These are phyloP conservation scores for Starmera stellimalicola DNA, from an alignment of 1,139 yeast species.

Conservation along the genomic window DNA sequence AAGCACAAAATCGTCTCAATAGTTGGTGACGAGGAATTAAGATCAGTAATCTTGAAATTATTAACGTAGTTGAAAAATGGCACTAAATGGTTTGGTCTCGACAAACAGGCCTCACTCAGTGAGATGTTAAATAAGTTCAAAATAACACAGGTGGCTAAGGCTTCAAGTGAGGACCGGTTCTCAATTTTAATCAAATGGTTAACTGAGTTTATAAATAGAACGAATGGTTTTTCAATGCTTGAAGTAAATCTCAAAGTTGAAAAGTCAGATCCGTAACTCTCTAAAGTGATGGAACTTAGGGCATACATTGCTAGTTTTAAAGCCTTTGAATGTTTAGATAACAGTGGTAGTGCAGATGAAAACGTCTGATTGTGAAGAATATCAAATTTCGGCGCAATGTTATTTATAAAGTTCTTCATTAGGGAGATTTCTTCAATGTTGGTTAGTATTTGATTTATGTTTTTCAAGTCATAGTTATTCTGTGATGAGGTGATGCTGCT, in stretches of 20 bases:
- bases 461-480: not conserved
- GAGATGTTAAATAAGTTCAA: not conserved
- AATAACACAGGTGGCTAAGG: not conserved
- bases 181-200: not conserved
- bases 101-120: not conserved
- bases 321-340: constrained; percentile 6
- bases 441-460: constrained; percentile 2
- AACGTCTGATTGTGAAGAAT: constrained; percentile 3
- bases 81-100: not conserved
- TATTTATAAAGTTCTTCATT: constrained; percentile 7
- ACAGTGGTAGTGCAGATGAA: constrained; percentile 4
- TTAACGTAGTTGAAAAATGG: constrained; percentile 1
- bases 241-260: not conserved
- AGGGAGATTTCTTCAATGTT: constrained; percentile 8
- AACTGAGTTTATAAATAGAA: not conserved
- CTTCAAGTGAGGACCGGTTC: not conserved
- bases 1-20: not conserved
- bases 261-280: not conserved
- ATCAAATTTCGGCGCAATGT: constrained; percentile 10
- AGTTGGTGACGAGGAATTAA: not conserved
- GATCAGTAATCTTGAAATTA: not conserved
- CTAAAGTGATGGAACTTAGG: not conserved
- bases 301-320: constrained; percentile 10
- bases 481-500: not conserved
- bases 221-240: not conserved